Base-by-base conservation (phyloP, 345 rosid genomes). In the Aurinia saxatilis region DNA sequence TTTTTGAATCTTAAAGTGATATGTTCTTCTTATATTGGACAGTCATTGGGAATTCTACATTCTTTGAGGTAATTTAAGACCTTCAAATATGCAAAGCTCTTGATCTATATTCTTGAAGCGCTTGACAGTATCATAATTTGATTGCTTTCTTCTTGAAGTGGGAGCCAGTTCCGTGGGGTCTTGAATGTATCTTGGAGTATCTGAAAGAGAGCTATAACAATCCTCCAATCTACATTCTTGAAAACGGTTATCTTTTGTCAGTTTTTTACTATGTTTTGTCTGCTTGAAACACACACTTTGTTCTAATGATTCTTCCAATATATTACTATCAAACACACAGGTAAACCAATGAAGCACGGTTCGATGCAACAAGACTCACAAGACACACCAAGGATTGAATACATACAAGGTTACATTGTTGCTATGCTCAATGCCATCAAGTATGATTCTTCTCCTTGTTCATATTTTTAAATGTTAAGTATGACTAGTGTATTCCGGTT, bases 151-250 rank as follows among this genome's bases (percentile, higher is more conserved):
- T 57, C 9, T 37, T 41, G 40, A 79, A 83, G 88, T 46, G 31
- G 34, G 72, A 71, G 3, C 6, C 74, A 14, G 12, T 1, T 14
- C 81, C 90, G 17, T 50, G 47, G 51, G 73, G 68, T 50, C 27
- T 81, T 46, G 64, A 47, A 78, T 12, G 36, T 35, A 47, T 74
- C 5, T 60, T 79, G 50, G 66, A 70, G 68, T 67, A 76, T 69
- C 11, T 83, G 33, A 77, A 77, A 57, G 65, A 75, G 42, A 50
- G 9, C 23, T 77, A 70, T 61, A 59, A 74, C 64, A 79, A 77
- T 42, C 78, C 77, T 70, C 83, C 80, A 12, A 25, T 82, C 21
- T 80, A 75, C 74, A 77, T 77, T 54, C 63, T 69, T 39, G 81
- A 82, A 73, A 82, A 82, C 25, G 86, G 78, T 80, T 37, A 10